phyloP scores from a whole-genome alignment of 352 stramenopile species.

The Globisporangium lucens region DNA sequence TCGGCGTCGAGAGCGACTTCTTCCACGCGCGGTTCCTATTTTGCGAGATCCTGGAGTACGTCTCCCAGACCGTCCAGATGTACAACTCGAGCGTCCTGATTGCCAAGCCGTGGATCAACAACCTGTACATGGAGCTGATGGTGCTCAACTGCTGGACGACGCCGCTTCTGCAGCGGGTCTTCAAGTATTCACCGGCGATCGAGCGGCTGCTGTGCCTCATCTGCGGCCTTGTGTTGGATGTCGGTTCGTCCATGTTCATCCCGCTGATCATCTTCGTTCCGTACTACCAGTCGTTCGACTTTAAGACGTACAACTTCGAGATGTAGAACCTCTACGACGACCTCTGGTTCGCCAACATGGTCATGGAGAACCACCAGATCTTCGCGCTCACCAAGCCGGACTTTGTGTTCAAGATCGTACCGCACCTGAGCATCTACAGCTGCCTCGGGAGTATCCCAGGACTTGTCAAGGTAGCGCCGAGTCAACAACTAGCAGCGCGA shows the following conservation, averaged over 20 bases:
- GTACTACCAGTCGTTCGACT: constrained; percentile 12
- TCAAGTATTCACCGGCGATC: constrained; percentile 5
- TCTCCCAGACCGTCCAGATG: constrained; percentile 35
- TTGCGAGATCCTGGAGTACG: constrained; percentile 41
- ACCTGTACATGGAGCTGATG: constrained; percentile 32
- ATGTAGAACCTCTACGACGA: constrained; percentile 17
- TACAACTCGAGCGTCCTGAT: constrained; percentile 44
- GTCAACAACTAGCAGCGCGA: no score
- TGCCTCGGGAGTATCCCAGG: constrained; percentile 13
- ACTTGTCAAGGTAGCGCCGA: constrained; percentile 5
- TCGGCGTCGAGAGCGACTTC: constrained; percentile 33
- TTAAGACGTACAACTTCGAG: constrained; percentile 7
- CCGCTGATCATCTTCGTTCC: constrained; percentile 14
- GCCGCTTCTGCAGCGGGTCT: constrained; percentile 9
- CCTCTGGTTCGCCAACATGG: constrained; percentile 16
- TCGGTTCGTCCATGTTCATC: constrained; percentile 9
- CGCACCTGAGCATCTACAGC: constrained; percentile 17
- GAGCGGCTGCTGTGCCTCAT: constrained; percentile 12
- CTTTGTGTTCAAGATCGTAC: constrained; percentile 18
- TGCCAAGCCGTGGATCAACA: constrained; percentile 47
- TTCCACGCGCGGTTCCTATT: constrained; percentile 28
- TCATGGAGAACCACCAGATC: constrained; percentile 16
- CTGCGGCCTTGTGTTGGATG: constrained; percentile 5
- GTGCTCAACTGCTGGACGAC: constrained; percentile 19
- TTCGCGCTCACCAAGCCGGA: constrained; percentile 11